Evolutionary conservation across 805 yeast species (phyloP).

Genomic region (Blastobotrys muscicola): DNA sequence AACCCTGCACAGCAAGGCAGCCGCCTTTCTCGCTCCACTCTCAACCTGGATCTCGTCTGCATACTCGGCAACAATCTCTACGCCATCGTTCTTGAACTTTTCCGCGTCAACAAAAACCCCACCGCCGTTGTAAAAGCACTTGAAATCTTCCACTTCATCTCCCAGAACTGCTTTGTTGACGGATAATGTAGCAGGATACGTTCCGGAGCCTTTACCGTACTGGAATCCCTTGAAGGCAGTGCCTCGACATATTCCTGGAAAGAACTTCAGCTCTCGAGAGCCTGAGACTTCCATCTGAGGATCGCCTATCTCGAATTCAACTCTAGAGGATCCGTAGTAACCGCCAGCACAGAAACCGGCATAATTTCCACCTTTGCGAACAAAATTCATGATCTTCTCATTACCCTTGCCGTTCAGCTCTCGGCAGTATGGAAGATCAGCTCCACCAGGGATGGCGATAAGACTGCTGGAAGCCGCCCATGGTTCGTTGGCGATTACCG

Average conservation of each 20-base stretch:
- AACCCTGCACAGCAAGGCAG: conserved; percentile 55
- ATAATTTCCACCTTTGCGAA: conserved; percentile 69
- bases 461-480: conserved; percentile 77
- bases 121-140: conserved; percentile 78
- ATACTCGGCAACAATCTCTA: conserved; percentile 68
- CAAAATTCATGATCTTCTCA: conserved; percentile 48
- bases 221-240: conserved; percentile 71
- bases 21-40: conserved; percentile 40
- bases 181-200: conserved; percentile 45
- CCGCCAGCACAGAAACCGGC: conserved; percentile 96
- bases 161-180: conserved; percentile 24
- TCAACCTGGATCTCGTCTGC: conserved; percentile 45
- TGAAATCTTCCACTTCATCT: conserved; percentile 8
- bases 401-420: conserved; percentile 66
- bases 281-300: conserved; percentile 74
- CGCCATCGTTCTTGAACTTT: conserved; percentile 33
- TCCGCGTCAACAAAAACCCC: conserved; percentile 73
- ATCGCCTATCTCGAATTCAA: conserved; percentile 78
- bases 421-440: conserved; percentile 78
- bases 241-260: conserved; percentile 78
- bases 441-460: conserved; percentile 92
- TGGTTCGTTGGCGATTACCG: conserved; percentile 65
- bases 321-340: conserved; percentile 63
- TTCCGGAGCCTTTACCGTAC: conserved; percentile 70
- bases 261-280: conserved; percentile 68